Evolutionary conservation across 257 asterid species (phyloP).

Genomic region (Agastache rugosa): DNA sequence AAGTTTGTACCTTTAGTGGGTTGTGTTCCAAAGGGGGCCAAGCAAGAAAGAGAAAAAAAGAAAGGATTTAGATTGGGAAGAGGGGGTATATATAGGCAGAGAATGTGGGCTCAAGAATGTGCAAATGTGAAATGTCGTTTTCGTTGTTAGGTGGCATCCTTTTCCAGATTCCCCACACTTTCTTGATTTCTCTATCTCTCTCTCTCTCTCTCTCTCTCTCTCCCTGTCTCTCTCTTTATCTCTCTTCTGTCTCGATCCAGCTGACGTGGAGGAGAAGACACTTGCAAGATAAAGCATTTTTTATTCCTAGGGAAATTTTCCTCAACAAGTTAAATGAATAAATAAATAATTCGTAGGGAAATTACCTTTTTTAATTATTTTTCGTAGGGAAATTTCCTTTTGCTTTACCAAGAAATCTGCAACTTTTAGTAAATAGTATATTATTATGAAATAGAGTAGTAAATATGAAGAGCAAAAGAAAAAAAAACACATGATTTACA

Average conservation of each 20-base stretch:
- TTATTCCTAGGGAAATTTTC: background rate
- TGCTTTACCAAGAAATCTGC: too few species aligned
- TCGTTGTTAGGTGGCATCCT: slow-evolving; percentile 45
- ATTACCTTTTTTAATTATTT: too few species aligned
- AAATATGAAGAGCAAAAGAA: too few species aligned
- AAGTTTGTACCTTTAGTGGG: slow-evolving; percentile 40
- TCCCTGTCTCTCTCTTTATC: slow-evolving; percentile 6
- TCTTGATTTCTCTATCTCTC: slow-evolving; percentile 22
- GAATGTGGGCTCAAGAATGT: slow-evolving; percentile 38
- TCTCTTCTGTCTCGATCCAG: slow-evolving; percentile 31
- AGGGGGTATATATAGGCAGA: slow-evolving; percentile 45
- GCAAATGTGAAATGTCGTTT: slow-evolving; percentile 40
- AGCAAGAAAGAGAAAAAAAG: slow-evolving; percentile 42
- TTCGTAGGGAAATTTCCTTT: too few species aligned
- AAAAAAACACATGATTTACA: too few species aligned
- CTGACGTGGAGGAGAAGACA: slow-evolving; percentile 41
- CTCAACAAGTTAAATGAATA: too few species aligned
- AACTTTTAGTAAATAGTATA: too few species aligned
- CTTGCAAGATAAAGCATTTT: slow-evolving; percentile 37
- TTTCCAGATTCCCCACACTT: slow-evolving; percentile 29
- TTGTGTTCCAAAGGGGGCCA: slow-evolving; percentile 2
- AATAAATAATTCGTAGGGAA: background rate
- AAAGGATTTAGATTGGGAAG: slow-evolving; percentile 7
- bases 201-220: slow-evolving; percentile 14
- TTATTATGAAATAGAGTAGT: too few species aligned